Evolutionary conservation across 768 basidiomycete genomes (phyloP).

Genomic region (Serendipita sp.): DNA sequence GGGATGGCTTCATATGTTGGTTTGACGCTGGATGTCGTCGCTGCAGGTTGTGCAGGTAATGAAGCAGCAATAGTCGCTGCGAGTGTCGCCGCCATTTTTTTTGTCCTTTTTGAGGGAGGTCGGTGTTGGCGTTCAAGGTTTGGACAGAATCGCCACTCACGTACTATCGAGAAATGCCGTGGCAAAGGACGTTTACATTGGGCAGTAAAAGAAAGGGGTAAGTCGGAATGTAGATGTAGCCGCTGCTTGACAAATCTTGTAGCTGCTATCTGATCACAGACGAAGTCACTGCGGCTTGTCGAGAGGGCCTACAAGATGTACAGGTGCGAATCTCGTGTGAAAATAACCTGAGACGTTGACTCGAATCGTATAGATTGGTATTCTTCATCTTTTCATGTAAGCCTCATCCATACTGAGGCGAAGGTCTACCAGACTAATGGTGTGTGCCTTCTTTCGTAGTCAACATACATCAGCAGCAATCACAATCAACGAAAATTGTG

Average conservation of each 20-base stretch:
- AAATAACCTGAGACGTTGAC: no score
- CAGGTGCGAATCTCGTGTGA: conserved; percentile 35
- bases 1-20: conserved; percentile 77
- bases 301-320: conserved; percentile 48
- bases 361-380: conserved; percentile 41
- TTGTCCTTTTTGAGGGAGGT: neutral
- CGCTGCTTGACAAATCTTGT: no score
- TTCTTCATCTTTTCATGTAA: conserved; percentile 79
- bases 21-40: conserved; percentile 42
- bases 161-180: conserved; percentile 42
- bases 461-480: conserved; percentile 67
- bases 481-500: conserved; percentile 82
- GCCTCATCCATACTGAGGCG: neutral
- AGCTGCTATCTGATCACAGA: conserved; percentile 69
- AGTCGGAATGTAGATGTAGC: conserved; percentile 8
- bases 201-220: conserved; percentile 34
- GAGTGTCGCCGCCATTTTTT: conserved; percentile 54
- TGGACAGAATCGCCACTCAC: neutral
- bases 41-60: conserved; percentile 38
- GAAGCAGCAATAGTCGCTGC: conserved; percentile 83
- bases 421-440: conserved; percentile 17
- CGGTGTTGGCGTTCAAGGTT: neutral
- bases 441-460: conserved; percentile 10
- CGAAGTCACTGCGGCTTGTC: conserved; percentile 49
- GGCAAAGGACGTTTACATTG: conserved; percentile 74